phyloP scores from a whole-genome alignment of 345 rosid species.

The Eutrema heterophyllum region DNA sequence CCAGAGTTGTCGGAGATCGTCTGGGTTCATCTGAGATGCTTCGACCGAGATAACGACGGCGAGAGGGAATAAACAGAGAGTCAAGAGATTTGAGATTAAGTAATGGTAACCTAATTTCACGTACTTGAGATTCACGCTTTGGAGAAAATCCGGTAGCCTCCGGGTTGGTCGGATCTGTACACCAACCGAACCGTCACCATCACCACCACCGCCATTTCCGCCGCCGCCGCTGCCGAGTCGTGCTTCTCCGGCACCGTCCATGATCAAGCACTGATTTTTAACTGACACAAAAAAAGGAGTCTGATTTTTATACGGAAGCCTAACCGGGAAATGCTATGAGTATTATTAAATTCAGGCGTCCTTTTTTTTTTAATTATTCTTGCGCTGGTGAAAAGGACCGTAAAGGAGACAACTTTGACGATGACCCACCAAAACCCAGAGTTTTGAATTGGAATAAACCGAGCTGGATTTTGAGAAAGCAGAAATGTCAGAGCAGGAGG shows the following conservation, averaged over 20 bases:
- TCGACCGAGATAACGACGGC: constrained; percentile 29
- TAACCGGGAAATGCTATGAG: not conserved
- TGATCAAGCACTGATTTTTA: not conserved
- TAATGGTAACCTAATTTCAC: constrained; percentile 51
- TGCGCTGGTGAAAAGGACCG: constrained; percentile 8
- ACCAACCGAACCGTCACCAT: constrained; percentile 26
- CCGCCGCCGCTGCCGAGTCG: not conserved
- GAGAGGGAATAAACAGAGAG: constrained; percentile 37
- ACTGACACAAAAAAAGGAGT: not conserved
- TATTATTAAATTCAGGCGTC: not conserved
- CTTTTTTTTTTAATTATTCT: not conserved
- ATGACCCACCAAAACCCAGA: constrained; percentile 22
- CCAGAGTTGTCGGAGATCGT: constrained; percentile 40
- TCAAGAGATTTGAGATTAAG: constrained; percentile 34
- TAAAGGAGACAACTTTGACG: constrained; percentile 27
- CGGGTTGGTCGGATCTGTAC: constrained; percentile 28
- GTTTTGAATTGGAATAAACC: not conserved
- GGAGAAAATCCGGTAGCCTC: constrained; percentile 41
- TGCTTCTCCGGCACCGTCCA: constrained; percentile 27
- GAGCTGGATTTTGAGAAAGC: not conserved
- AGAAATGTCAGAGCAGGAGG: not conserved
- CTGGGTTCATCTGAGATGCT: constrained; percentile 26
- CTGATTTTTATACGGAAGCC: not conserved
- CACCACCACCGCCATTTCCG: not conserved
- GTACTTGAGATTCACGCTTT: constrained; percentile 43